Evolutionary conservation across 2,329 filamentous ascomycete genomes (phyloP).

Genomic region (Blumeria hordei): DNA sequence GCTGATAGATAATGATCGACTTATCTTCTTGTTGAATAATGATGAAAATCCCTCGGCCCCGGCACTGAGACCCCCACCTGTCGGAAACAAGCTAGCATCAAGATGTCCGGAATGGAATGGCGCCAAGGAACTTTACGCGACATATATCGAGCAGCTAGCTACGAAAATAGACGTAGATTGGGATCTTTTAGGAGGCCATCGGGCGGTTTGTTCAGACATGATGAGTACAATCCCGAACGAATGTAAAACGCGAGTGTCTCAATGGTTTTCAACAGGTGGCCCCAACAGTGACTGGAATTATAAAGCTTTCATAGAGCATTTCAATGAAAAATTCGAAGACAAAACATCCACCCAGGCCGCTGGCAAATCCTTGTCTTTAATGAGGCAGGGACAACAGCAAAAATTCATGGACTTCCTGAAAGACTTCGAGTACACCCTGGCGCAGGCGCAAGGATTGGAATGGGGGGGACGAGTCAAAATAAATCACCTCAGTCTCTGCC

Average conservation of each 20-base stretch:
- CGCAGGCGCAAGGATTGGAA: neutral
- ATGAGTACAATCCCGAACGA: neutral
- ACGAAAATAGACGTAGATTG: neutral
- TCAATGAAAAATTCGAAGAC: neutral
- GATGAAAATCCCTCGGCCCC: neutral
- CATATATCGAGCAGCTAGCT: neutral
- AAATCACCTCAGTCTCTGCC: neutral
- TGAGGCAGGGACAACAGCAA: neutral
- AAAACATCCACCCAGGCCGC: neutral
- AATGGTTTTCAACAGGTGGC: neutral
- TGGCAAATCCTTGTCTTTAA: neutral
- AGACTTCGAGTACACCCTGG: neutral
- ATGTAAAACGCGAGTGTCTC: neutral
- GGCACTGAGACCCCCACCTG: neutral
- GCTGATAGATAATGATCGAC: neutral
- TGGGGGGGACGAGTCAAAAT: neutral
- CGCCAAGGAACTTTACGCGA: neutral
- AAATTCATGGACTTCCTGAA: neutral
- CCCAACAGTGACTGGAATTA: neutral
- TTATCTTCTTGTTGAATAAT: neutral
- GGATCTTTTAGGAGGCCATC: neutral
- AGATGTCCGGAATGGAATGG: neutral
- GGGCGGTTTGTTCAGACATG: neutral
- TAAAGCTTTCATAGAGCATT: neutral
- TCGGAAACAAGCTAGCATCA: neutral